Percentiles rank a stretch among this genome's conserved stretches.
Evolutionary conservation across 495 filamentous ascomycete species (phyloP).

Genomic region (Cladorrhinum samala): DNA sequence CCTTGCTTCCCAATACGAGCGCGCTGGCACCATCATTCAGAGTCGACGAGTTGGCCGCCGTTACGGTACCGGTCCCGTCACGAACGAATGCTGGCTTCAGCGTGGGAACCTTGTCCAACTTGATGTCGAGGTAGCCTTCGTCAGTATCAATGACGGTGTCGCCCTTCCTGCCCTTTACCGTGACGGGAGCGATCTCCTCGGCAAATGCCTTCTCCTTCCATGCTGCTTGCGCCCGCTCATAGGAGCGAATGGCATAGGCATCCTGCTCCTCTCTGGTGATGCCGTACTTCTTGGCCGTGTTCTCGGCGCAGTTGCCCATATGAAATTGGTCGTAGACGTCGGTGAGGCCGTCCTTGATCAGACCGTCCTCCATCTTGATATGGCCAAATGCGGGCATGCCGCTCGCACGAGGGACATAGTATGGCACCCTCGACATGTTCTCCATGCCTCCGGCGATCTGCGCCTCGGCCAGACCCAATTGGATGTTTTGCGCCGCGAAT

Average conservation of each 20-base stretch:
- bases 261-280: conserved; percentile 83
- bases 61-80: conserved; percentile 81
- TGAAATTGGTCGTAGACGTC: conserved; percentile 96
- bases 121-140: conserved; percentile 81
- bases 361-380: conserved; percentile 77
- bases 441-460: conserved; percentile 95
- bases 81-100: conserved; percentile 88
- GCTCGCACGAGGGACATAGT: conserved; percentile 75
- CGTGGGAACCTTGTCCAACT: conserved; percentile 73
- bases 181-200: conserved; percentile 83
- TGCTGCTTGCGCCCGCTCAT: conserved; percentile 81
- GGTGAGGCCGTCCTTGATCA: conserved; percentile 93
- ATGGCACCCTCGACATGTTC: conserved; percentile 91
- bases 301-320: conserved; percentile 98
- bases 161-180: conserved; percentile 76
- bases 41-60: conserved; percentile 85
- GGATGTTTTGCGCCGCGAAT: conserved; percentile 88
- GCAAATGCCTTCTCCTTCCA: conserved; percentile 75
- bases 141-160: conserved; percentile 71
- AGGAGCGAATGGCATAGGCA: conserved; percentile 80
- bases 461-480: conserved; percentile 78
- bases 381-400: conserved; percentile 78
- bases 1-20: conserved; percentile 74
- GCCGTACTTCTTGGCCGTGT: conserved; percentile 79
- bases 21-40: conserved; percentile 94